phyloP scores from a whole-genome alignment of 176 grass and related monocot species.

The Musa itinerans region DNA sequence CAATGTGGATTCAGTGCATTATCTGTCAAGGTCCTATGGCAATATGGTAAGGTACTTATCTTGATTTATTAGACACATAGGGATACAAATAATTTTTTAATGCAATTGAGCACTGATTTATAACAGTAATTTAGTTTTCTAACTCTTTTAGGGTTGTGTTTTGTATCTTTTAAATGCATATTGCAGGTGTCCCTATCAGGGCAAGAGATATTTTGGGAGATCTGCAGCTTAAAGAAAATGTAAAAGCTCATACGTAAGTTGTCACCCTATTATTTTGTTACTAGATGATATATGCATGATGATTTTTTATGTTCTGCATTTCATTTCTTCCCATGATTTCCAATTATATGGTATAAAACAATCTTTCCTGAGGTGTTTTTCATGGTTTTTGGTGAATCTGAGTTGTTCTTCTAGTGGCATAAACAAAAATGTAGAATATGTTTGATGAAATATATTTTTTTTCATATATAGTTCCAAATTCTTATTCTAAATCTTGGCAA shows the following conservation, averaged over 20 bases:
- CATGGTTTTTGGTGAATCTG: not conserved
- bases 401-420: not conserved
- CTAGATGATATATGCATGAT: not conserved
- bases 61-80: not conserved
- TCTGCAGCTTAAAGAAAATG: conserved; percentile 70
- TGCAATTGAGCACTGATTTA: not conserved
- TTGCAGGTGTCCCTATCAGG: conserved; percentile 44
- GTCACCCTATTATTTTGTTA: conserved; percentile 2
- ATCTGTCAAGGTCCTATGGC: conserved; percentile 74
- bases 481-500: too few species aligned
- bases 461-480: not conserved
- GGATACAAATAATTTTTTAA: not conserved
- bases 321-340: not conserved
- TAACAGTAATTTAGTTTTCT: not conserved
- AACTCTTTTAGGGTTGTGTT: not conserved
- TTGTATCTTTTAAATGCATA: not conserved
- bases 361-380: not conserved
- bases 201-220: conserved; percentile 76
- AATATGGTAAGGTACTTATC: conserved; percentile 44
- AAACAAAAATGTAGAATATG: not conserved
- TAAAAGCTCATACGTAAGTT: conserved; percentile 69
- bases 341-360: not conserved
- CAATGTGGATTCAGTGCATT: conserved; percentile 84
- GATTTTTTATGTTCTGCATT: not conserved
- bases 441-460: not conserved